Percentiles rank a stretch among this genome's conserved stretches.
These are phyloP conservation scores for Scheffersomyces titani DNA, from an alignment of 1,139 yeast genomes.

Conservation along the genomic window DNA sequence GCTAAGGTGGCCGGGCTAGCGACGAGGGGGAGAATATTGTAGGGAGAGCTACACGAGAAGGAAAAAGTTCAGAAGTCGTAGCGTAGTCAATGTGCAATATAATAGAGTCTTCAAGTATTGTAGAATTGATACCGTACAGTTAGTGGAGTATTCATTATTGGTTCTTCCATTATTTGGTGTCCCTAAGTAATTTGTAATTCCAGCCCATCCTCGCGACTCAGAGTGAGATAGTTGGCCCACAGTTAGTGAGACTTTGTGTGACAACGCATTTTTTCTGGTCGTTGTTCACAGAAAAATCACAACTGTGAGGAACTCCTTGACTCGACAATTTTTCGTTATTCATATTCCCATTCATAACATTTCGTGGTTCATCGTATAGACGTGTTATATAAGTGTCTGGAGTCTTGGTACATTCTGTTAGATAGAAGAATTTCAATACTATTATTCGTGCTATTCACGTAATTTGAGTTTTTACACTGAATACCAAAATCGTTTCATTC, in stretches of 20 bases:
- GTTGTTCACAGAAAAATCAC: neutral
- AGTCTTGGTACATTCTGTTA: neutral
- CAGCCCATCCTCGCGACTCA: constrained; percentile 22
- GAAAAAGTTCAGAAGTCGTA: neutral
- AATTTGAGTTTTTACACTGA: neutral
- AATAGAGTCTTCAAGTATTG: neutral
- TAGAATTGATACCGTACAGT: neutral
- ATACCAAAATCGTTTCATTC: neutral
- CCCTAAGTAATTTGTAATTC: constrained; percentile 87
- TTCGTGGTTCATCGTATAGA: neutral
- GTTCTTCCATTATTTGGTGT: constrained; percentile 19
- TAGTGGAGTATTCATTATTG: too few species aligned
- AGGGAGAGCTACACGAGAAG: neutral
- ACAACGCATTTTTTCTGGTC: neutral
- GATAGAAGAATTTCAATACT: neutral
- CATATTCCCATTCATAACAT: neutral
- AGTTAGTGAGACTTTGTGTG: neutral
- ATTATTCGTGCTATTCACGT: neutral
- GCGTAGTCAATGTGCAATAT: neutral
- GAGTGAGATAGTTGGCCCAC: neutral
- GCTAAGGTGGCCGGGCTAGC: neutral
- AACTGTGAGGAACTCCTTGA: neutral
- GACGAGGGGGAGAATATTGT: neutral
- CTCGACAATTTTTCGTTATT: neutral
- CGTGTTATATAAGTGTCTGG: neutral